Evolutionary conservation across 1,284 basidiomycete species (phyloP).

Genomic region (Cutaneotrichosporon sp.): DNA sequence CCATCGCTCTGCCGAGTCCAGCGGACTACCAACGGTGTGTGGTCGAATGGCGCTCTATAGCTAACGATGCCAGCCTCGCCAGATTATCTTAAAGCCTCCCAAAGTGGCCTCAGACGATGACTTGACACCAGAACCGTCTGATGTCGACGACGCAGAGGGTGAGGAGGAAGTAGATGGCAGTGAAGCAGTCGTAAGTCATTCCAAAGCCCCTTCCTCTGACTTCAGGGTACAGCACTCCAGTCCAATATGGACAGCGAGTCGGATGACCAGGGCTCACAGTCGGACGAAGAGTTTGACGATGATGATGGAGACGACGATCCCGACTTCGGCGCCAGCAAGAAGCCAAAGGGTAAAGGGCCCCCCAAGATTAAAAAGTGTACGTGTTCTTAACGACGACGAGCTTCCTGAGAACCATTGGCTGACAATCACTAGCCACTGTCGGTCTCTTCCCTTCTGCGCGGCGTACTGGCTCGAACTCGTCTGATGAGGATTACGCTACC

Average conservation of each 20-base stretch:
- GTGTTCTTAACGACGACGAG: no score
- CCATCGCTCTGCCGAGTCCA: not conserved
- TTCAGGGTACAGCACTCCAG: not conserved
- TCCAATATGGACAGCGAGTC: constrained; percentile 16
- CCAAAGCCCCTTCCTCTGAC: not conserved
- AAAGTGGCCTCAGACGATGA: constrained; percentile 15
- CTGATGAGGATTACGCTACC: constrained; percentile 81
- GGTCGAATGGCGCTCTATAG: no score
- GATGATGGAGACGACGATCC: constrained; percentile 35
- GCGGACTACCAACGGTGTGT: not conserved
- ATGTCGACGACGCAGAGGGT: constrained; percentile 31
- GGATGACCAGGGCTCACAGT: constrained; percentile 5
- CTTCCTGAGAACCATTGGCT: no score
- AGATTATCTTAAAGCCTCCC: constrained; percentile 16
- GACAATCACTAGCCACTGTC: not conserved
- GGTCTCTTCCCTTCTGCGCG: constrained; percentile 19
- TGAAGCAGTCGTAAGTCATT: constrained; percentile 14
- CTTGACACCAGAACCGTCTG: constrained; percentile 19
- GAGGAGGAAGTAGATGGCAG: constrained; percentile 28
- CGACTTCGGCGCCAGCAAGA: constrained; percentile 32
- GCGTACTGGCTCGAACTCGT: constrained; percentile 45
- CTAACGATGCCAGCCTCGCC: constrained; percentile 5
- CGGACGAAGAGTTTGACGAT: constrained; percentile 28
- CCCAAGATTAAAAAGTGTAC: constrained; percentile 20
- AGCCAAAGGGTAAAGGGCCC: constrained; percentile 24